Conservation (phyloP, 2,329 filamentous ascomycete genomes). For the Ampelomyces quisqualis region DNA sequence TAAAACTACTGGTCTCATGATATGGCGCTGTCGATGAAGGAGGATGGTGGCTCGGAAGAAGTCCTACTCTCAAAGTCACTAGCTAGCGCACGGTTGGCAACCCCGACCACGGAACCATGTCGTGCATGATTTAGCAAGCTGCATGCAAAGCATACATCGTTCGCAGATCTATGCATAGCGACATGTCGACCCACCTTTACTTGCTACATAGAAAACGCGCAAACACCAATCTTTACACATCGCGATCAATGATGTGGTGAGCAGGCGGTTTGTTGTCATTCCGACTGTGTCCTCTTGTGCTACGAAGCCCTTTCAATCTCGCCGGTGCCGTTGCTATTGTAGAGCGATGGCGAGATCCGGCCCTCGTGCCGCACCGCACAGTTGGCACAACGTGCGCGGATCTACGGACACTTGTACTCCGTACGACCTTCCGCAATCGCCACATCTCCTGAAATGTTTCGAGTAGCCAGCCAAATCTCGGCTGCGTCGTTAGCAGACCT, state of each 20-base stretch:
- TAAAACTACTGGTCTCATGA: neutral
- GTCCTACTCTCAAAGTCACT: neutral
- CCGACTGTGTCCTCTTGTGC: neutral
- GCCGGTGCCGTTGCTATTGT: neutral
- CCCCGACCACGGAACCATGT: neutral
- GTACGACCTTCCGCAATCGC: slow-evolving; percentile 6
- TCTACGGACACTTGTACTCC: slow-evolving; percentile 5
- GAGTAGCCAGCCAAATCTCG: slow-evolving; percentile 15
- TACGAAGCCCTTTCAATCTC: slow-evolving; percentile 1
- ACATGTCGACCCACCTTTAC: too few species aligned
- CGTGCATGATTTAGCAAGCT: slow-evolving; percentile 3
- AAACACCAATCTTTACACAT: neutral
- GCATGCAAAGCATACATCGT: slow-evolving; percentile 7
- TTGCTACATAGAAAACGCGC: neutral
- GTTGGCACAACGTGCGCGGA: slow-evolving; percentile 5
- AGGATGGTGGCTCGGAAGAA: neutral
- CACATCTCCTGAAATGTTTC: slow-evolving; percentile 11
- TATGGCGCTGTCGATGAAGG: neutral
- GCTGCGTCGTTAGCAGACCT: slow-evolving; percentile 17
- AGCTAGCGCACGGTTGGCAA: slow-evolving; percentile 3
- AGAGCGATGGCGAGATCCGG: slow-evolving; percentile 1
- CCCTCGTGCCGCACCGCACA: slow-evolving; percentile 3
- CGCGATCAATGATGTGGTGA: neutral
- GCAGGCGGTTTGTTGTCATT: neutral
- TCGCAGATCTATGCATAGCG: slow-evolving; percentile 6